Evolutionary conservation across 2,329 filamentous ascomycete genomes (phyloP).

Genomic region (Epichloe sibirici): DNA sequence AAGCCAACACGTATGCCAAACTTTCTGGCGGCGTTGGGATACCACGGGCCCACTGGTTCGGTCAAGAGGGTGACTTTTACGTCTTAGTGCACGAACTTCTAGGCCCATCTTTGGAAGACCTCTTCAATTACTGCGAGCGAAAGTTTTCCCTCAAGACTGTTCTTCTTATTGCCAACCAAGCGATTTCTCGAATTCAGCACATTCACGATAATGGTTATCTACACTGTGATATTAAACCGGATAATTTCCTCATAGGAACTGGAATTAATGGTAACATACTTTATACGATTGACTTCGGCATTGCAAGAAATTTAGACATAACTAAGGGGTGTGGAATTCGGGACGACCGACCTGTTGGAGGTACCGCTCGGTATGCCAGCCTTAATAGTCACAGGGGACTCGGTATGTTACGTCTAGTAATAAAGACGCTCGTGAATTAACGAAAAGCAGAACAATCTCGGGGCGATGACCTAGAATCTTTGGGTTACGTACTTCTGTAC

Average conservation of each 20-base stretch:
- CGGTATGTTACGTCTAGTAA: background rate
- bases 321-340: background rate
- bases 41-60: conserved; percentile 97
- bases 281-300: conserved; percentile 97
- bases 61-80: conserved; percentile 98
- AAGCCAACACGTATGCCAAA: conserved; percentile 80
- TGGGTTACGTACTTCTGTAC: conserved; percentile 3
- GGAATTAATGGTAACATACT: conserved; percentile 98
- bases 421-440: background rate
- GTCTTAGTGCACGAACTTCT: conserved; percentile 98
- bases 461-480: conserved; percentile 2
- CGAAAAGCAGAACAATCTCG: background rate
- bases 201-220: conserved; percentile 99
- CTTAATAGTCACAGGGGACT: conserved; percentile 1
- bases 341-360: background rate
- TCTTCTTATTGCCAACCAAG: conserved; percentile 86
- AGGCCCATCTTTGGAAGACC: conserved; percentile 87
- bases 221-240: conserved; percentile 98
- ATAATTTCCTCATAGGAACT: conserved; percentile 99
- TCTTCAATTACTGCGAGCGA: conserved; percentile 99
- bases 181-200: conserved; percentile 98
- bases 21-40: conserved; percentile 95
- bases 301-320: conserved; percentile 38
- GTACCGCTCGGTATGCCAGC: background rate
- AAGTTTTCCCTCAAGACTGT: conserved; percentile 99